Evolutionary conservation across 1,284 basidiomycete species (phyloP).

Genomic region (Earliella scabrosa): DNA sequence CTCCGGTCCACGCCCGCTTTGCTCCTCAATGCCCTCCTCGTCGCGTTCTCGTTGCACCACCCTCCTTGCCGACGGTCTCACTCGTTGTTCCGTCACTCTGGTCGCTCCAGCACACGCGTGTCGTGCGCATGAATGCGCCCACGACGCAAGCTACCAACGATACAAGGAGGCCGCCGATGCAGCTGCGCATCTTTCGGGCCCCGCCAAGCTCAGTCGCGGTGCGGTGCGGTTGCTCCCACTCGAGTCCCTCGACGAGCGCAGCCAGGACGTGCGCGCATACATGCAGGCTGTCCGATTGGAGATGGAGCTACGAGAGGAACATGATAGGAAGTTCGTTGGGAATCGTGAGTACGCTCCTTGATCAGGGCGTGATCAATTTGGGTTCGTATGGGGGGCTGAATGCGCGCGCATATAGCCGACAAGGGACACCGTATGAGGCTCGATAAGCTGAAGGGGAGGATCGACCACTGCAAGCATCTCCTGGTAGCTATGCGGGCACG

Average conservation of each 20-base stretch:
- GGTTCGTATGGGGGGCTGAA: background rate
- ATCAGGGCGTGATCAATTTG: too few relatives aligned
- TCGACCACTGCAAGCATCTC: background rate
- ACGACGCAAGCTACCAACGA: constrained; percentile 5
- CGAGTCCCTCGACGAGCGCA: background rate
- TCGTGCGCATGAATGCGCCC: background rate
- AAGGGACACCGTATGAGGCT: background rate
- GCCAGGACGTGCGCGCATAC: constrained; percentile 2
- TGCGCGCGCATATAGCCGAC: constrained; percentile 4
- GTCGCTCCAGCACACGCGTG: background rate
- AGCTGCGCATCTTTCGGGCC: background rate
- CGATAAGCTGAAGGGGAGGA: background rate
- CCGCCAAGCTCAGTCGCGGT: background rate
- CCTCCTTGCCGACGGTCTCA: background rate
- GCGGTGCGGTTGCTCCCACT: background rate
- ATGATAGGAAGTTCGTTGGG: constrained; percentile 3
- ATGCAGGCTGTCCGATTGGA: constrained; percentile 9
- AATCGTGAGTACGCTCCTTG: background rate
- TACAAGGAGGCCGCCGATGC: constrained; percentile 9
- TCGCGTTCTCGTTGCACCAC: background rate
- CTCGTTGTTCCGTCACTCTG: background rate
- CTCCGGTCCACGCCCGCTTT: too few relatives aligned
- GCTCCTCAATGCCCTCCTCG: background rate
- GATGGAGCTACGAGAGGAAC: constrained; percentile 1
- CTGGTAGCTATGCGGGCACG: background rate